phyloP scores from a whole-genome alignment of 2,329 filamentous ascomycete species.

The Microcyclospora tardicrescens region DNA sequence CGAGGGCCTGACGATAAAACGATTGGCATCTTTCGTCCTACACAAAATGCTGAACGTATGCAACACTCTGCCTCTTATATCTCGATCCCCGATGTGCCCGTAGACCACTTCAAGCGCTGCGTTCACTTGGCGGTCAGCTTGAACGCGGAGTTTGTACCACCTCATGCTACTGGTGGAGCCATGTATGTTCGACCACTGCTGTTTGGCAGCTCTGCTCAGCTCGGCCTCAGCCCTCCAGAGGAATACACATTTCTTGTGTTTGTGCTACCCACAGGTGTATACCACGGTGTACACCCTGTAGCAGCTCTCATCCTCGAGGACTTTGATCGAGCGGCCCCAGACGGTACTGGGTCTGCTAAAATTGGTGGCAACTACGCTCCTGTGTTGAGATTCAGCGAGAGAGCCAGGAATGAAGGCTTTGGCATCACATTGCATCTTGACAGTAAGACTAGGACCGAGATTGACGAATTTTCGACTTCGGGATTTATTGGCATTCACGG shows the following conservation, averaged over 20 bases:
- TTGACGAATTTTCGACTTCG: slow-evolving; percentile 93
- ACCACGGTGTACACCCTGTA: slow-evolving; percentile 83
- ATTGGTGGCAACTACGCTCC: slow-evolving; percentile 93
- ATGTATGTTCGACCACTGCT: slow-evolving; percentile 87
- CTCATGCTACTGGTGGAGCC: slow-evolving; percentile 73
- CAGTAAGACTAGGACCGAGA: slow-evolving; percentile 65
- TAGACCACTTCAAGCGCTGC: slow-evolving; percentile 60
- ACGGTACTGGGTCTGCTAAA: slow-evolving; percentile 84
- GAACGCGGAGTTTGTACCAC: slow-evolving; percentile 85
- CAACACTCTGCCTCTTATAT: slow-evolving; percentile 73
- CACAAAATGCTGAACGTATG: slow-evolving; percentile 72
- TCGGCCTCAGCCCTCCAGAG: slow-evolving; percentile 75
- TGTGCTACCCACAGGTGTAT: slow-evolving; percentile 83
- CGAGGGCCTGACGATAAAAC: slow-evolving; percentile 54
- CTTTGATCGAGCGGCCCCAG: slow-evolving; percentile 85
- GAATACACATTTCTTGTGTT: slow-evolving; percentile 88
- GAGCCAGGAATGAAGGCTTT: slow-evolving; percentile 62
- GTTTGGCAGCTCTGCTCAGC: slow-evolving; percentile 75
- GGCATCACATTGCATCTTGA: slow-evolving; percentile 95
- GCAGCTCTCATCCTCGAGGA: slow-evolving; percentile 78
- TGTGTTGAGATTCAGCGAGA: slow-evolving; percentile 76
- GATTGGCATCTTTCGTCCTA: slow-evolving; percentile 80
- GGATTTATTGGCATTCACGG: slow-evolving; percentile 75
- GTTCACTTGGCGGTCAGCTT: slow-evolving; percentile 70
- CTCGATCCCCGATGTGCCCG: slow-evolving; percentile 69